Percentiles rank a stretch among this genome's conserved stretches.
Evolutionary conservation across 176 grass and related monocot species (phyloP).

Genomic region (Bolboschoenus planiculmis): DNA sequence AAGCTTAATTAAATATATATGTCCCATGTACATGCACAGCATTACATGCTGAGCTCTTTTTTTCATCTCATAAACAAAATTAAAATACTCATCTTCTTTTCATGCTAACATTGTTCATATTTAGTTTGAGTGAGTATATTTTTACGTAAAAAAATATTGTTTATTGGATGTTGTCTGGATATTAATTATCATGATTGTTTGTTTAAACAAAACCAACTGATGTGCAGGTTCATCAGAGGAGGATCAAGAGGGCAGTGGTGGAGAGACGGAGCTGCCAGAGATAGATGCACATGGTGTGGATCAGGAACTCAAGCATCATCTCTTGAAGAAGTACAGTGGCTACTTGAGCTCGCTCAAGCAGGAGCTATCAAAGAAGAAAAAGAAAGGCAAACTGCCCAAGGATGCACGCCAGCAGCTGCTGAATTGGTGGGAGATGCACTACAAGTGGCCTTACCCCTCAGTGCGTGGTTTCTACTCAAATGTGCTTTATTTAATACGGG

Average conservation of each 20-base stretch:
- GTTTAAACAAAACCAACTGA: background rate
- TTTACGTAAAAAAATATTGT: background rate
- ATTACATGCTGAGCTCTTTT: background rate
- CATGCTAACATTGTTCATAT: background rate
- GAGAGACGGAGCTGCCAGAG: constrained; percentile 72
- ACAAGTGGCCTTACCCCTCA: constrained; percentile 98
- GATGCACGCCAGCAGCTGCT: constrained; percentile 90
- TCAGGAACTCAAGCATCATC: constrained; percentile 89
- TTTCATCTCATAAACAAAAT: background rate
- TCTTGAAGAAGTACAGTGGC: constrained; percentile 96
- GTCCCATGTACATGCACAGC: background rate
- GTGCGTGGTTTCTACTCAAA: constrained; percentile 28
- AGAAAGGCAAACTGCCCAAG: constrained; percentile 96
- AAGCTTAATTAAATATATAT: background rate
- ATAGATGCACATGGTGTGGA: constrained; percentile 70
- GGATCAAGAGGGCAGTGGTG: constrained; percentile 82
- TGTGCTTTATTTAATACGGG: background rate
- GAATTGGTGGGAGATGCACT: constrained; percentile 92
- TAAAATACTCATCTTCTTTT: background rate
- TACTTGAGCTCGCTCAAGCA: constrained; percentile 97
- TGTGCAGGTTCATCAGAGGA: constrained; percentile 80
- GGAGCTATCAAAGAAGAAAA: constrained; percentile 97
- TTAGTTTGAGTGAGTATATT: background rate
- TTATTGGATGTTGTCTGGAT: background rate
- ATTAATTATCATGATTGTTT: background rate